phyloP scores from a whole-genome alignment of 2,329 filamentous ascomycete species.

The Aureobasidium melanogenum region DNA sequence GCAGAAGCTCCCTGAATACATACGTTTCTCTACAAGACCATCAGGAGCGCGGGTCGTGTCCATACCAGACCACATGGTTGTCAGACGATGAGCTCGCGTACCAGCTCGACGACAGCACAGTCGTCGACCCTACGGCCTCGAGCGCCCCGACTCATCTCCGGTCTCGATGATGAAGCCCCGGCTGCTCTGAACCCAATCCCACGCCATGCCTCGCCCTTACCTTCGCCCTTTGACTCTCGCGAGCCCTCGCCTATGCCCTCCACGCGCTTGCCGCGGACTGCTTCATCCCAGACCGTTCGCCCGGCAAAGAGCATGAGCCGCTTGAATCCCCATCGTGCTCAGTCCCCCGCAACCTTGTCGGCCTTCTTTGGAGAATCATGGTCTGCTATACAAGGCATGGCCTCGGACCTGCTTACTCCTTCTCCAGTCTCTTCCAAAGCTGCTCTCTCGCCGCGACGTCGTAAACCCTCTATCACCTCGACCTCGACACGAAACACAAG shows the following conservation, averaged over 20 bases:
- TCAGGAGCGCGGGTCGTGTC: conserved; percentile 17
- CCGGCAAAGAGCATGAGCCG: background rate
- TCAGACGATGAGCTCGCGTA: conserved; percentile 20
- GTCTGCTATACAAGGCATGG: conserved; percentile 40
- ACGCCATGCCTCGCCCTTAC: conserved; percentile 25
- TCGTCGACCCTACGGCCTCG: conserved; percentile 37
- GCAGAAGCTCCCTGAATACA: background rate
- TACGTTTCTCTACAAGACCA: background rate
- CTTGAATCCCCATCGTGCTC: background rate
- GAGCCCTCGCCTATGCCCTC: conserved; percentile 32
- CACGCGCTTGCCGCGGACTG: conserved; percentile 7
- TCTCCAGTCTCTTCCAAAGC: background rate
- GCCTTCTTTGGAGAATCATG: conserved; percentile 41
- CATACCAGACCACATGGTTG: conserved; percentile 2
- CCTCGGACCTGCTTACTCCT: conserved; percentile 34
- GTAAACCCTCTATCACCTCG: conserved; percentile 18
- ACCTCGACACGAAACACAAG: conserved; percentile 24
- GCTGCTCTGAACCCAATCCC: conserved; percentile 26
- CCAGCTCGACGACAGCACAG: conserved; percentile 28
- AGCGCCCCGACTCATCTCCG: conserved; percentile 38
- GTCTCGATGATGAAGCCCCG: conserved; percentile 36
- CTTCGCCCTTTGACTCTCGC: conserved; percentile 27
- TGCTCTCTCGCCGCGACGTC: conserved; percentile 4
- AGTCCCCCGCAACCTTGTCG: conserved; percentile 24
- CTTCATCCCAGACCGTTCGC: conserved; percentile 11